These are phyloP conservation scores for Diaporthe sp. DNA, from an alignment of 2,329 filamentous ascomycete species.

Conservation along the genomic window DNA sequence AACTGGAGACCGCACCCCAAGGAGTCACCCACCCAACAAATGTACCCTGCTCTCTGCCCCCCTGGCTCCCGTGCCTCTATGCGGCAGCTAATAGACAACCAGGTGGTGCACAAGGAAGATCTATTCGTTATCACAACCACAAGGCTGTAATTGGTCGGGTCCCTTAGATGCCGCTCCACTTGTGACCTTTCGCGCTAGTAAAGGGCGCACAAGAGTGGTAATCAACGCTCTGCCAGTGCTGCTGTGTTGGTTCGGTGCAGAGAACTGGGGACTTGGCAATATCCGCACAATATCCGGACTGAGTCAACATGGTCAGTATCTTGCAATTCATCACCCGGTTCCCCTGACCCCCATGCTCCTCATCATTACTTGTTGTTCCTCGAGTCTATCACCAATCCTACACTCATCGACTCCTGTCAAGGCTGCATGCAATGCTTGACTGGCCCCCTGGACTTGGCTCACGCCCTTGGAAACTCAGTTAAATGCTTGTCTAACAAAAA, in stretches of 20 bases:
- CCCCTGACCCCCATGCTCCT: neutral
- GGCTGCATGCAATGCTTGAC: neutral
- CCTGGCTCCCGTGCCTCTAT: neutral
- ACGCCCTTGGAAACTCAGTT: neutral
- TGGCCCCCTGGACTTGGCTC: no score
- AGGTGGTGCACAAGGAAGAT: neutral
- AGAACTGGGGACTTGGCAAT: neutral
- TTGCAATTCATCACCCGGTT: neutral
- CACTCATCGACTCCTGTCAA: neutral
- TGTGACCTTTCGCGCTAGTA: neutral
- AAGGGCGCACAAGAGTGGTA: neutral
- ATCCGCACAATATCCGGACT: neutral
- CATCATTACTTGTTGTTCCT: neutral
- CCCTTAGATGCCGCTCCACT: neutral
- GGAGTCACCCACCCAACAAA: neutral
- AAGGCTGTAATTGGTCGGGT: neutral
- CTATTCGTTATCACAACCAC: neutral
- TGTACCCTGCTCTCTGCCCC: neutral
- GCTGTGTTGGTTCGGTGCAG: neutral
- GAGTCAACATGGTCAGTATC: neutral
- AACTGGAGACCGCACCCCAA: neutral
- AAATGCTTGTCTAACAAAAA: no score
- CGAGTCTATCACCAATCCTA: neutral
- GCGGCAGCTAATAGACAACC: neutral
- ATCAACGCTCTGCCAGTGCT: neutral